Evolutionary conservation across 2,329 filamentous ascomycete species (phyloP).

Genomic region (Colletotrichum tabaci): DNA sequence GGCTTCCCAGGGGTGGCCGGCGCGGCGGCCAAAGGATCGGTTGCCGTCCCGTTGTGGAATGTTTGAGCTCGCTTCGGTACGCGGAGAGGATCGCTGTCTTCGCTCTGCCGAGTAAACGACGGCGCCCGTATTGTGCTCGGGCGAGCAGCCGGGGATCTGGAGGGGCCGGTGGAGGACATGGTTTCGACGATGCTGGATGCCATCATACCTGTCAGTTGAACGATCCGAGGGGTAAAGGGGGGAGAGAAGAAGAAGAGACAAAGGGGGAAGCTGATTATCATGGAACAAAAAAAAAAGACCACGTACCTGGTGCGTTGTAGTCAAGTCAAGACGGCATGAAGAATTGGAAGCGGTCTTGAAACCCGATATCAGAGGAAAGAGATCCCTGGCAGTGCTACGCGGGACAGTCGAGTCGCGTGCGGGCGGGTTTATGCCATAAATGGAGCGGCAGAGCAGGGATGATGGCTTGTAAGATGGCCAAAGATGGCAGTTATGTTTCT

Average conservation of each 20-base stretch:
- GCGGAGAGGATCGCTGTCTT: slow-evolving; percentile 51
- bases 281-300: not conserved
- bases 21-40: slow-evolving; percentile 45
- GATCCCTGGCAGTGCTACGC: slow-evolving; percentile 34
- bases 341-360: slow-evolving; percentile 37
- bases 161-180: slow-evolving; percentile 53
- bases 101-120: slow-evolving; percentile 50
- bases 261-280: not conserved
- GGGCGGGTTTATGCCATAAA: slow-evolving; percentile 41
- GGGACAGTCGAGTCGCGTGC: slow-evolving; percentile 36
- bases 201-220: slow-evolving; percentile 29
- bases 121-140: slow-evolving; percentile 50
- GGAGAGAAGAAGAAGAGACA: not conserved
- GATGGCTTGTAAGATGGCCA: slow-evolving; percentile 30
- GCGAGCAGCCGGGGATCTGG: slow-evolving; percentile 49
- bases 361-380: slow-evolving; percentile 41
- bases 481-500: slow-evolving; percentile 39
- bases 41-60: slow-evolving; percentile 57
- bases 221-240: not conserved
- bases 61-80: slow-evolving; percentile 63
- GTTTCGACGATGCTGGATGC: slow-evolving; percentile 37
- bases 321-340: slow-evolving; percentile 39
- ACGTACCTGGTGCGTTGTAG: slow-evolving; percentile 20
- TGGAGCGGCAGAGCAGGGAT: slow-evolving; percentile 37
- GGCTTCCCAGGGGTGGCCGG: slow-evolving; percentile 25